Percentiles rank a stretch among this genome's conserved stretches.
These are phyloP conservation scores for Glonium stellatum DNA, from an alignment of 495 filamentous ascomycete genomes.

Conservation along the genomic window DNA sequence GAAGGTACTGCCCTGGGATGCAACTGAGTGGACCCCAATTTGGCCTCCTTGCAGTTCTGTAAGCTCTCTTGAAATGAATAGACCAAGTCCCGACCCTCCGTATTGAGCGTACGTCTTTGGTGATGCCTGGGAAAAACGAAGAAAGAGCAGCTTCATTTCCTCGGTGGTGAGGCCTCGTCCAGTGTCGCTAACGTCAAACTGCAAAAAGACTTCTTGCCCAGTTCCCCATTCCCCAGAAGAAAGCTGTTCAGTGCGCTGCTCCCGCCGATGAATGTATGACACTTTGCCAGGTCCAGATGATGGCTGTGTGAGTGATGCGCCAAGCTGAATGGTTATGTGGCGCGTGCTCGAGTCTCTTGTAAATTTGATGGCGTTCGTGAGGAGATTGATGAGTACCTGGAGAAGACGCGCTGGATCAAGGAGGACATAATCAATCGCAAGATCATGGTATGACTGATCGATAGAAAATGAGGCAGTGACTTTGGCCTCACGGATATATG, in stretches of 20 bases:
- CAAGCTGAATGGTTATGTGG: conserved; percentile 22
- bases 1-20: conserved; percentile 29
- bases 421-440: conserved; percentile 25
- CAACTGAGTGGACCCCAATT: conserved; percentile 31
- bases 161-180: conserved; percentile 30
- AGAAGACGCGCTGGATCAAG: conserved; percentile 26
- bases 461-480: conserved; percentile 15
- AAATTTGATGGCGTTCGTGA: conserved; percentile 37
- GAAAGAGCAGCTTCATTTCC: conserved; percentile 28
- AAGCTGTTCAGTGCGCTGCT: conserved; percentile 9
- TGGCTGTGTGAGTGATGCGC: conserved; percentile 23
- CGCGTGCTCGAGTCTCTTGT: conserved; percentile 18
- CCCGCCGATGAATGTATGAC: conserved; percentile 13
- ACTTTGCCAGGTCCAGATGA: conserved; percentile 24
- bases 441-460: conserved; percentile 22
- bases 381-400: conserved; percentile 33
- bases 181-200: conserved; percentile 31
- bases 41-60: conserved; percentile 32
- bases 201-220: conserved; percentile 27
- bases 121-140: conserved; percentile 29
- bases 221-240: conserved; percentile 27
- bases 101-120: conserved; percentile 32
- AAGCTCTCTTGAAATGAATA: conserved; percentile 32
- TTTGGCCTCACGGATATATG: conserved; percentile 25
- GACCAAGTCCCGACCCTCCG: conserved; percentile 33